Evolutionary conservation across 495 filamentous ascomycete genomes (phyloP), one percentile per base, ranked within the genome.

Genomic region (Rostrohypoxylon terebratum): DNA sequence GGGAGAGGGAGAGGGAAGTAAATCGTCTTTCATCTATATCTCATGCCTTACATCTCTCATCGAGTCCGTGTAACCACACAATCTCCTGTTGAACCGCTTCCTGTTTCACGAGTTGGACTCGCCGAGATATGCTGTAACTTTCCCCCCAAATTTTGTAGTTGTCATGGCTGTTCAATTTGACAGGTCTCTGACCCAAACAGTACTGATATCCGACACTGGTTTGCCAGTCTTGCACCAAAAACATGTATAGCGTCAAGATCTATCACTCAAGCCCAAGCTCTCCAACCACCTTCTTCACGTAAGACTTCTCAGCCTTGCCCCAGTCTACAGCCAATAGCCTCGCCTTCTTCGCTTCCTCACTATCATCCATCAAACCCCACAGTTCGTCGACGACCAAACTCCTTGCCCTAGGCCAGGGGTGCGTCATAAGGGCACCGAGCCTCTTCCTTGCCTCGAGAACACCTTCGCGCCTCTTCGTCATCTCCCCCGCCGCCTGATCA

Each of bases 361-460:
- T 45, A 9, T 60, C 68, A 7, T 59, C 58, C 34, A 77, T 59
- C 25, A 85, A 57, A 33, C 71, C 72, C 84, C 84, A 86, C 16
- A 86, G 66, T 76, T 84, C 81, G 36, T 86, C 84, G 9, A 85
- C 81, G 28, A 85, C 83, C 31, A 78, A 50, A 50, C 74, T 81
- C 68, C 80, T 76, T 10, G 81, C 77, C 25, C 80, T 69, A 13
- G 84, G 84, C 84, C 84, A 86, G 25, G 84, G 84, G 63, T 86
- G 84, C 23, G 66, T 65, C 78, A 85, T 63, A 13, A 86, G 76
- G 1, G 77, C 84, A 1, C 77, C 83, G n/a, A 86, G 79, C 57
- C 84, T 78, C 66, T 73, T 77, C 4, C 73, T 74, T n/a, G 84
- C 81, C 67, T 85, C 82, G 11, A 72, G 42, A 9, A 72, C 64